Evolutionary conservation across 192 early-diverging fungal species (phyloP).

Genomic region (Rhizophagus clarus): DNA sequence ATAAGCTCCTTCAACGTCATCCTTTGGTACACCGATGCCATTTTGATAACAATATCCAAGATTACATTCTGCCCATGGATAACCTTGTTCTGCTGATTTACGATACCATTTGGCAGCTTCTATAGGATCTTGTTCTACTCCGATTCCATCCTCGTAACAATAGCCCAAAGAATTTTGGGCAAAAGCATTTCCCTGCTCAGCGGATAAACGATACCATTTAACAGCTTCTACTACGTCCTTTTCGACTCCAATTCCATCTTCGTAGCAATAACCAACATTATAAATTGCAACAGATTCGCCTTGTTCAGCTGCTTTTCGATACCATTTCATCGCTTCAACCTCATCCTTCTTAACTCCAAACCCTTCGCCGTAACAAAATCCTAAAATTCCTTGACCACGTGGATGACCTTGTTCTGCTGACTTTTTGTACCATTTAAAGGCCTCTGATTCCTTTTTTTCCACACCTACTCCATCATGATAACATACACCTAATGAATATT

Average conservation of each 20-base stretch:
- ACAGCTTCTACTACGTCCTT: constrained; percentile 54
- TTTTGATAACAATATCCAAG: constrained; percentile 79
- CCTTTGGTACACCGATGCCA: constrained; percentile 59
- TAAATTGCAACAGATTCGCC: constrained; percentile 65
- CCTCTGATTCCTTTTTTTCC: constrained; percentile 60
- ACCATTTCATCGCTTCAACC: constrained; percentile 68
- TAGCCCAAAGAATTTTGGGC: constrained; percentile 87
- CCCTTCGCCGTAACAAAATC: constrained; percentile 85
- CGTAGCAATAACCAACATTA: constrained; percentile 67
- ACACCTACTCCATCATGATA: constrained; percentile 80
- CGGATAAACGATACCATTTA: constrained; percentile 68
- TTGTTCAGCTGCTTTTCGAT: constrained; percentile 59
- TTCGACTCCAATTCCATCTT: constrained; percentile 63
- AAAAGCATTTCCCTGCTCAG: constrained; percentile 77
- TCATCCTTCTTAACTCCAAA: constrained; percentile 73
- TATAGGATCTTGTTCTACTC: constrained; percentile 56
- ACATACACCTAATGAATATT: constrained; percentile 75
- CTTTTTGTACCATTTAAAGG: constrained; percentile 73
- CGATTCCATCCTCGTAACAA: constrained; percentile 83
- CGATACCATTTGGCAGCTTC: constrained; percentile 64
- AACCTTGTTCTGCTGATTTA: constrained; percentile 60
- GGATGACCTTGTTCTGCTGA: constrained; percentile 64
- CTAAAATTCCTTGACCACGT: constrained; percentile 71
- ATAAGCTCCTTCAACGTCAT: constrained; percentile 54
- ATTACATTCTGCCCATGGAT: constrained; percentile 73